Conservation (phyloP, 2,329 filamentous ascomycete genomes). For the Colletotrichum lupini region DNA sequence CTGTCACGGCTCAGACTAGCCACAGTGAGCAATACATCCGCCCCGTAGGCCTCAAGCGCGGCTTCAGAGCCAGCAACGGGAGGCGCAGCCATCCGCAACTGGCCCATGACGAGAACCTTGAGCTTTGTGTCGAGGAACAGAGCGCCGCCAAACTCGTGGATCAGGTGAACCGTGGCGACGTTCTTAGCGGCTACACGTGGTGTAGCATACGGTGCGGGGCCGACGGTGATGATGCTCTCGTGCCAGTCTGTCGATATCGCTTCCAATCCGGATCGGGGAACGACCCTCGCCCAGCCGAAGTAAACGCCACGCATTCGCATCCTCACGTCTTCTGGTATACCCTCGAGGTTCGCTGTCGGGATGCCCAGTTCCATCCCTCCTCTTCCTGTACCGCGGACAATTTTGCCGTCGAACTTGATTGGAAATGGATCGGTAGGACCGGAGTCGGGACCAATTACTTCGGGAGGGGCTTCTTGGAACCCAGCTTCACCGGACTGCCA, state of each 20-base stretch:
- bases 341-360: slow-evolving; percentile 65
- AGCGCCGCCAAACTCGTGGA: slow-evolving; percentile 59
- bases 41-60: slow-evolving; percentile 44
- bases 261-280: slow-evolving; percentile 47
- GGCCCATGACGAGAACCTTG: slow-evolving; percentile 70
- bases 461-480: slow-evolving; percentile 44
- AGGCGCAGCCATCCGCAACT: slow-evolving; percentile 54
- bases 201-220: slow-evolving; percentile 58
- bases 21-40: slow-evolving; percentile 55
- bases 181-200: slow-evolving; percentile 61
- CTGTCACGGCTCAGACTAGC: slow-evolving; percentile 57
- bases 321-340: slow-evolving; percentile 63
- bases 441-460: slow-evolving; percentile 58
- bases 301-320: slow-evolving; percentile 70
- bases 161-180: slow-evolving; percentile 63
- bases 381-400: slow-evolving; percentile 56
- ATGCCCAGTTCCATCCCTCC: slow-evolving; percentile 54
- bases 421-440: slow-evolving; percentile 67
- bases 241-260: slow-evolving; percentile 62
- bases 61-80: slow-evolving; percentile 36
- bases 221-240: slow-evolving; percentile 68
- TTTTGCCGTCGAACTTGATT: slow-evolving; percentile 60
- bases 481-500: slow-evolving; percentile 43
- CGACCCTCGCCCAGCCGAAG: slow-evolving; percentile 70
- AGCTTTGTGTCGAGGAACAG: slow-evolving; percentile 57